Evolutionary conservation across 768 basidiomycete genomes (phyloP).

Genomic region (Lentinula detonsa): DNA sequence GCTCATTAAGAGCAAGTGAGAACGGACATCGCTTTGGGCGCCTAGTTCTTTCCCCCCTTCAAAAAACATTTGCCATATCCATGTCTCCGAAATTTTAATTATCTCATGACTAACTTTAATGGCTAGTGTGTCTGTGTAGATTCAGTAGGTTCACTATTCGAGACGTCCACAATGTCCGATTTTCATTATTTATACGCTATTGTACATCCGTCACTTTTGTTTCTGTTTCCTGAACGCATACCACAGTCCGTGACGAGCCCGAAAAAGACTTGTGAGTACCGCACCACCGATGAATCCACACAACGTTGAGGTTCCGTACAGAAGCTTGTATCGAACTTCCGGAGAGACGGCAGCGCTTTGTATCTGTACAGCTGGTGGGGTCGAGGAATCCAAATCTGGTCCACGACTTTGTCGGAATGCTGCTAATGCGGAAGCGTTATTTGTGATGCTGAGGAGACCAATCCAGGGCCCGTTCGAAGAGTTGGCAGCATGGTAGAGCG

Average conservation of each 20-base stretch:
- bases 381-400: constrained; percentile 20
- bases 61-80: no score
- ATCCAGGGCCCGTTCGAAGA: constrained; percentile 32
- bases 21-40: no score
- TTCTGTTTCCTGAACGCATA: constrained; percentile 7
- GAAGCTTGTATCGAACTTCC: neutral
- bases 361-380: constrained; percentile 1
- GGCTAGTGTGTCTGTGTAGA: no score
- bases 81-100: no score
- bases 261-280: constrained; percentile 7
- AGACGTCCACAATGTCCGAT: no score
- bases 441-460: constrained; percentile 40
- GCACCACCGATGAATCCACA: constrained; percentile 14
- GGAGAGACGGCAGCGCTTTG: neutral
- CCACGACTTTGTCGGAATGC: constrained; percentile 39
- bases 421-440: constrained; percentile 25
- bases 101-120: no score
- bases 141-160: no score
- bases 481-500: constrained; percentile 38
- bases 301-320: constrained; percentile 6
- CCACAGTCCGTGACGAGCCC: constrained; percentile 20
- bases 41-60: no score
- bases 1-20: constrained; percentile 33
- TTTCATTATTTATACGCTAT: no score
- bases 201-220: neutral